phyloP scores from a whole-genome alignment of 495 filamentous ascomycete species.

The Penicillium macrosclerotiorum region DNA sequence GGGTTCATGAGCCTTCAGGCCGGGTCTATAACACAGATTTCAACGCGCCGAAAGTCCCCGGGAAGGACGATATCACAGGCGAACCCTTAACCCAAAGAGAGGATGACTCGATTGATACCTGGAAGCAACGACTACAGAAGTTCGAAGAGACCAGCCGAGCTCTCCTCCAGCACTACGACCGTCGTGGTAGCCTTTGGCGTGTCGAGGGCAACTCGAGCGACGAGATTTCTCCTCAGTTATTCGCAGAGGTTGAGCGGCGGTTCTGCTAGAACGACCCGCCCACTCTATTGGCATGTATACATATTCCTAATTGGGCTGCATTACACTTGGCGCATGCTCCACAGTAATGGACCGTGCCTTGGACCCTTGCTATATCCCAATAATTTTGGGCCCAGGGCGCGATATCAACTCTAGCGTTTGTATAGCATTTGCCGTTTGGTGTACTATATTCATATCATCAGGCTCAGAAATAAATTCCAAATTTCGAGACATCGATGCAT shows the following conservation, averaged over 20 bases:
- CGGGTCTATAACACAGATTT: conserved; percentile 93
- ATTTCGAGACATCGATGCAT: no score
- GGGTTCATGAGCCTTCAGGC: conserved; percentile 91
- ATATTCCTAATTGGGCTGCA: conserved; percentile 17
- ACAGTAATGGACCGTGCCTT: background rate
- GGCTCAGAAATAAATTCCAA: background rate
- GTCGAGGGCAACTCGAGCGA: conserved; percentile 86
- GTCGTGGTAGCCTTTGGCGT: conserved; percentile 81
- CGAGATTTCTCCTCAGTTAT: conserved; percentile 86
- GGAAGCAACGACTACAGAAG: conserved; percentile 71
- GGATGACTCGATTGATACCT: conserved; percentile 86
- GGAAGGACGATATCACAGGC: conserved; percentile 88
- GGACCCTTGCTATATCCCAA: conserved; percentile 15
- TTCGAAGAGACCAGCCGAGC: conserved; percentile 86
- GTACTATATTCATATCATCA: conserved; percentile 16
- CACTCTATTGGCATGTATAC: conserved; percentile 13
- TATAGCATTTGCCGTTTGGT: conserved; percentile 15
- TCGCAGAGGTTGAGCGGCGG: conserved; percentile 71
- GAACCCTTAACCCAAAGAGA: conserved; percentile 77
- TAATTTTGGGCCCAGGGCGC: conserved; percentile 2
- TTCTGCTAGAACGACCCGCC: conserved; percentile 52
- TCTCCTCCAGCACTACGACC: conserved; percentile 84
- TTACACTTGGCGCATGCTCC: conserved; percentile 1
- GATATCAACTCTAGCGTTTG: background rate
- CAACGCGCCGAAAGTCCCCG: conserved; percentile 75